These are phyloP conservation scores for Backusella australiensis DNA, from an alignment of 192 early-diverging fungal species.

Conservation along the genomic window DNA sequence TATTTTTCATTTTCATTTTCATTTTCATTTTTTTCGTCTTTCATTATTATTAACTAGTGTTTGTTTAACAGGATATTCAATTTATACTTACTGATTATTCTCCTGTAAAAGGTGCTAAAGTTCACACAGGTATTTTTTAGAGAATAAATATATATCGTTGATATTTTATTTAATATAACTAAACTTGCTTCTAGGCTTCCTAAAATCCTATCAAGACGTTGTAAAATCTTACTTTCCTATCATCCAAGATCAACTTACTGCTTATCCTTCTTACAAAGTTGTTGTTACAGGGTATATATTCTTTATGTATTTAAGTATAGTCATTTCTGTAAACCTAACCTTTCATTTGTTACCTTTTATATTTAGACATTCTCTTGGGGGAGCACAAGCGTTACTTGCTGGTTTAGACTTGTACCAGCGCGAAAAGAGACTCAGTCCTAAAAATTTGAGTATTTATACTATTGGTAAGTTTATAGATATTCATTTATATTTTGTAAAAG, in stretches of 20 bases:
- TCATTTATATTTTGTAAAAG: neutral
- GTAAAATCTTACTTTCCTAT: neutral
- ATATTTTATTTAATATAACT: neutral
- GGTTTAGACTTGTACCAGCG: conserved; percentile 26
- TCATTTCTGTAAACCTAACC: neutral
- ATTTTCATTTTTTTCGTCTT: neutral
- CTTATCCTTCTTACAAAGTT: conserved; percentile 21
- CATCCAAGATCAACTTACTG: neutral
- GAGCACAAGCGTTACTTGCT: conserved; percentile 21
- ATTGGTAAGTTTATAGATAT: neutral
- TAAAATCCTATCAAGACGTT: neutral
- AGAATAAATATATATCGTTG: neutral
- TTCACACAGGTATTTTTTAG: conserved; percentile 16
- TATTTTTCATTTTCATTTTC: neutral
- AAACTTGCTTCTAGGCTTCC: neutral
- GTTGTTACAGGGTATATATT: conserved; percentile 23
- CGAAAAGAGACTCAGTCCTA: neutral
- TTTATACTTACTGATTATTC: conserved; percentile 16
- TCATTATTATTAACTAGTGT: neutral
- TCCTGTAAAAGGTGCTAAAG: conserved; percentile 13
- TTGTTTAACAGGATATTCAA: conserved; percentile 1
- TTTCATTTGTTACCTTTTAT: neutral
- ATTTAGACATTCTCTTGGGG: conserved; percentile 29
- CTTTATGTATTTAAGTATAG: neutral
- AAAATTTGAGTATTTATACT: conserved; percentile 19